These are phyloP conservation scores for Jacaranda mimosifolia DNA, from an alignment of 257 asterid species.

Conservation along the genomic window DNA sequence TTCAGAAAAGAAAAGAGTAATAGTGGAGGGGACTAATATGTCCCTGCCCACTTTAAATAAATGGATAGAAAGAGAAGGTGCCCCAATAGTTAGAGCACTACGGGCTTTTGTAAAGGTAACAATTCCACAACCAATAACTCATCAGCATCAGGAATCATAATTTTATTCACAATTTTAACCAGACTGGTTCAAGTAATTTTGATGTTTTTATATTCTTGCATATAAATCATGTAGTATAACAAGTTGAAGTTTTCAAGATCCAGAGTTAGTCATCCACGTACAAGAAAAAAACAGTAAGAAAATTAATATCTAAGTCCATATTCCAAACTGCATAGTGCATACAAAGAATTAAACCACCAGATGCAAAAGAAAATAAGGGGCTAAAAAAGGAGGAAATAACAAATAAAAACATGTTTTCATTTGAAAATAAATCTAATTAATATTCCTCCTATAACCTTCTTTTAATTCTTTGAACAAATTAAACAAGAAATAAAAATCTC, in stretches of 20 bases:
- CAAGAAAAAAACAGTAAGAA: not conserved
- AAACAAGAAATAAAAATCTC: not conserved
- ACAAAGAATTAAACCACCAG: not conserved
- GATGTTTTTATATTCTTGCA: not conserved
- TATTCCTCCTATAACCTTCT: not conserved
- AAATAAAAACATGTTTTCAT: too few species aligned
- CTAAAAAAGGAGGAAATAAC: not conserved
- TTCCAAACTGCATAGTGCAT: not conserved
- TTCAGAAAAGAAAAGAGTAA: conserved; percentile 13
- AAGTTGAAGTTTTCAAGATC: not conserved
- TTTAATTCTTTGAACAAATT: not conserved
- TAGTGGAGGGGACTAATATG: conserved; percentile 2
- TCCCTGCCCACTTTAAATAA: conserved; percentile 2
- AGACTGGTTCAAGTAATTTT: not conserved
- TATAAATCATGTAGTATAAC: not conserved
- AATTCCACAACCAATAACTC: not conserved
- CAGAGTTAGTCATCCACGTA: not conserved
- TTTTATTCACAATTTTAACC: not conserved
- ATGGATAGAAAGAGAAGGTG: not conserved
- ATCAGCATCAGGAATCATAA: not conserved
- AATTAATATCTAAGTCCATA: not conserved
- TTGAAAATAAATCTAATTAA: too few species aligned
- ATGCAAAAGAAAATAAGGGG: too few species aligned
- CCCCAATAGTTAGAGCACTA: conserved; percentile 2
- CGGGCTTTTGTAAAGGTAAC: not conserved